Evolutionary conservation across 2,329 filamentous ascomycete genomes (phyloP).

Genomic region (Cephalotrichum gorgonifer): DNA sequence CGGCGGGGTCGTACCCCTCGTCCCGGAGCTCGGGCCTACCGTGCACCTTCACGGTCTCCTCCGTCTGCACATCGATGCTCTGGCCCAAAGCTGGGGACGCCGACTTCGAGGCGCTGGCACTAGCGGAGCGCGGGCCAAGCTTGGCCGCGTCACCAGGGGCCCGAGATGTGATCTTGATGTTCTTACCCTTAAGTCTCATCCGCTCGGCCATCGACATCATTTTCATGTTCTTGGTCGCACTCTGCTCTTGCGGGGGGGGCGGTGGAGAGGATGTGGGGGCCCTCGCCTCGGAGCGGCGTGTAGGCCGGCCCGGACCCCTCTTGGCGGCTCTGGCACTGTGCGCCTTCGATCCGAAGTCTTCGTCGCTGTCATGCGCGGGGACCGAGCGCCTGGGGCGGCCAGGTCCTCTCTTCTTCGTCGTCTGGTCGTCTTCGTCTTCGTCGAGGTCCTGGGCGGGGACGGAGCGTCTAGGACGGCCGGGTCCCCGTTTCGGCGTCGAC

Average conservation of each 20-base stretch:
- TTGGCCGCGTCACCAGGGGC: constrained; percentile 7
- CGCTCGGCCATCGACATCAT: constrained; percentile 45
- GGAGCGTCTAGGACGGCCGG: constrained; percentile 14
- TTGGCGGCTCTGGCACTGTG: background rate
- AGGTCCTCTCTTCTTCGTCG: background rate
- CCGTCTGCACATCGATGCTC: background rate
- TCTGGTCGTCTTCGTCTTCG: background rate
- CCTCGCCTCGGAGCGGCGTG: constrained; percentile 1
- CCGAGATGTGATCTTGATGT: constrained; percentile 37
- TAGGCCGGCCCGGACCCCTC: background rate
- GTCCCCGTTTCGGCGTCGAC: constrained; percentile 1
- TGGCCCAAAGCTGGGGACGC: background rate
- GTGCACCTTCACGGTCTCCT: background rate
- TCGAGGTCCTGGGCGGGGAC: background rate
- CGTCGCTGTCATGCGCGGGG: background rate
- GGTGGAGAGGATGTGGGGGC: background rate
- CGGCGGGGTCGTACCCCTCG: background rate
- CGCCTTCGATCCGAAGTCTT: background rate
- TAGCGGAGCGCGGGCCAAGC: too few species aligned
- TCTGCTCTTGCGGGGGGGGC: background rate
- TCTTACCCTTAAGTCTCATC: constrained; percentile 43
- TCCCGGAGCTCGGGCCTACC: constrained; percentile 1
- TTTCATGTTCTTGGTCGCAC: constrained; percentile 2
- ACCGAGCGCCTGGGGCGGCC: constrained; percentile 14
- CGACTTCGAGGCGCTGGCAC: background rate